Base-by-base conservation (phyloP, 306 rosid species). In the Aeschynomene evenia region DNA sequence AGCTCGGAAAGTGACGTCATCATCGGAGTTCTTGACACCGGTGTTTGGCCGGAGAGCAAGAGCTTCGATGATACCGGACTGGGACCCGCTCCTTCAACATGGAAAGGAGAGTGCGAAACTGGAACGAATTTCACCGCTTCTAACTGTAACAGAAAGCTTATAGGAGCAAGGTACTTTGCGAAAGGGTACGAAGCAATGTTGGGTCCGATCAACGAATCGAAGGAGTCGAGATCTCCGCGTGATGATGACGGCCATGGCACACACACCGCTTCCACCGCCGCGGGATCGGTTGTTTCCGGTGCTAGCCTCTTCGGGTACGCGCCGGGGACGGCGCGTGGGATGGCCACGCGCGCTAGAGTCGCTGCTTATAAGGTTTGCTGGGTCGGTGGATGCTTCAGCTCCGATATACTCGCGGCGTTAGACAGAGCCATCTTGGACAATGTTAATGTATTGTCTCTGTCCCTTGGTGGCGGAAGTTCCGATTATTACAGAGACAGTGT, bases 181-280 rank as follows among this genome's bases (percentile, higher is more conserved):
- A 88, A 63, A 43, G 97, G 98, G 9, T 78, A 71, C 42, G 97
- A 93, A 75, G 87, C 96, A 2, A 85, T 85, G 4, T 7, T 90
- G 20, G 98, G 98, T 31, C 98, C 96, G 0, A 78, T 93, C 18
- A 89, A 93, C 8, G 84, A 55, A 29, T 77, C 82, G 0, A 83
- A 77, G 1, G 98, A 88, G 68, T 86, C 91, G 2, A 87, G 51
- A 33, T 93, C 98, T 1, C 88, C 98, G 0, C 80, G 98, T 6
- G 97, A 93, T 62, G 97, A 93, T 60, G 98, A 93, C 1, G 98
- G 98, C 12, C 98, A 93, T 6, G 98, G 98, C 16, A 93, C 98
- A 1, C 98, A 93, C 49, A 93, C 98, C 0, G 79, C 97, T 1
- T 72, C 76, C 42, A 93, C 98, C 0, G 96, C 98, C 0, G 97